Evolutionary conservation across 352 stramenopile genomes (phyloP).

Genomic region (Pythium folliculosum): DNA sequence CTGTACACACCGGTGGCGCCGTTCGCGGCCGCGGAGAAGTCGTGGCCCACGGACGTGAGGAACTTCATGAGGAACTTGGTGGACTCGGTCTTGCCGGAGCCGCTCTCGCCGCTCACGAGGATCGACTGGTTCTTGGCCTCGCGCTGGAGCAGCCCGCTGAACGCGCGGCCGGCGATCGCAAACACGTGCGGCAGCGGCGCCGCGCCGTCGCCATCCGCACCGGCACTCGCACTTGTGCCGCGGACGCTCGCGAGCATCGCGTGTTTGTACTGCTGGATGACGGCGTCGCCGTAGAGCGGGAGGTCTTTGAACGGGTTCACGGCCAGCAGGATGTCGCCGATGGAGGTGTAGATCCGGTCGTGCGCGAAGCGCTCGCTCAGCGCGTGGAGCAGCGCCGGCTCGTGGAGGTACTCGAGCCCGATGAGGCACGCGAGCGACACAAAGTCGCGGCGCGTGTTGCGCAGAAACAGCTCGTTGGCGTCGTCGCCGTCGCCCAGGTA

Average conservation of each 20-base stretch:
- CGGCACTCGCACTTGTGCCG: background rate
- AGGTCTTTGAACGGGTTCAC: constrained; percentile 85
- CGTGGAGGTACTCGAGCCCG: constrained; percentile 79
- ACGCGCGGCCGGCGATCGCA: constrained; percentile 88
- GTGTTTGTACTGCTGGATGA: constrained; percentile 73
- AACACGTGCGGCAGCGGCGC: constrained; percentile 86
- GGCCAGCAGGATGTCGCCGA: constrained; percentile 83
- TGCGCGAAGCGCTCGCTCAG: constrained; percentile 72
- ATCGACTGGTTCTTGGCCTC: constrained; percentile 79
- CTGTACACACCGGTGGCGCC: background rate
- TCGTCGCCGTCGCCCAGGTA: constrained; percentile 37
- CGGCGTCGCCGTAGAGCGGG: constrained; percentile 56
- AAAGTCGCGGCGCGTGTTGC: constrained; percentile 68
- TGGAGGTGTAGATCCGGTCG: constrained; percentile 88
- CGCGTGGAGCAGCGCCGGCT: constrained; percentile 79
- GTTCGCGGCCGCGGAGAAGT: constrained; percentile 24
- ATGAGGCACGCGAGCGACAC: constrained; percentile 64
- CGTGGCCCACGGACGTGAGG: constrained; percentile 86
- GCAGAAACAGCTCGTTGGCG: constrained; percentile 59
- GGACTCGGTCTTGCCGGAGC: constrained; percentile 87
- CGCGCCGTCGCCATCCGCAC: constrained; percentile 3
- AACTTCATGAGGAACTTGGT: constrained; percentile 94
- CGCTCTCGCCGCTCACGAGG: constrained; percentile 85
- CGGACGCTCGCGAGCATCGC: constrained; percentile 33
- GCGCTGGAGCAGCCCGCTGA: constrained; percentile 61